Evolutionary conservation across 139 green algal species (phyloP).

Genomic region (Chlamydomonas incerta): DNA sequence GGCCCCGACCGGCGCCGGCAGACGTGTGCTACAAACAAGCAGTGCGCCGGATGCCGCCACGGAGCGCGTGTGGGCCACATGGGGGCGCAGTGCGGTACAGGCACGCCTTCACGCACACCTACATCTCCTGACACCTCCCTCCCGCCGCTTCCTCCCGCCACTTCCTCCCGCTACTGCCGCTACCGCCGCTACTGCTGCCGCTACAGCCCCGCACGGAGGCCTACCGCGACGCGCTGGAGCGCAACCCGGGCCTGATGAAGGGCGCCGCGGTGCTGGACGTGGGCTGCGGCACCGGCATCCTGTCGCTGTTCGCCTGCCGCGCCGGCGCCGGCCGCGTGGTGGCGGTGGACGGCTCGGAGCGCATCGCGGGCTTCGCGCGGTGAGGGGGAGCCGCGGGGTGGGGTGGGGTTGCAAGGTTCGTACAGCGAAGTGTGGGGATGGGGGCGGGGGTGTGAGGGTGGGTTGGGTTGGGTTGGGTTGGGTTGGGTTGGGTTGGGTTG

Average conservation of each 20-base stretch:
- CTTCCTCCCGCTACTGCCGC: too few relatives aligned
- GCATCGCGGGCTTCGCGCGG: constrained; percentile 74
- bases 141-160: too few relatives aligned
- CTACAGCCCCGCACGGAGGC: constrained; percentile 81
- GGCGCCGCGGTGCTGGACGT: constrained; percentile 90
- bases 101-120: too few relatives aligned
- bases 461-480: too few relatives aligned
- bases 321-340: constrained; percentile 84
- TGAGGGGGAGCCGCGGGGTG: constrained; percentile 25
- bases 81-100: too few relatives aligned
- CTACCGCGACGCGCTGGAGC: constrained; percentile 84
- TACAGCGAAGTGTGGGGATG: background rate
- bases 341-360: constrained; percentile 60
- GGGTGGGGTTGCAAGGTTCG: background rate
- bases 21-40: too few relatives aligned
- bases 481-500: too few relatives aligned
- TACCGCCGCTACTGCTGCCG: too few relatives aligned
- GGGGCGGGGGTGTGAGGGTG: background rate
- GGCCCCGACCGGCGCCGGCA: too few relatives aligned
- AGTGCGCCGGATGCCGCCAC: too few relatives aligned
- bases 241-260: constrained; percentile 80
- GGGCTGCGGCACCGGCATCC: constrained; percentile 94
- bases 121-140: too few relatives aligned
- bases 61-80: too few relatives aligned
- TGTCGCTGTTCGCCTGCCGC: constrained; percentile 92